Conservation (phyloP, 2,329 filamentous ascomycete species). For the Lachnellula cervina region DNA sequence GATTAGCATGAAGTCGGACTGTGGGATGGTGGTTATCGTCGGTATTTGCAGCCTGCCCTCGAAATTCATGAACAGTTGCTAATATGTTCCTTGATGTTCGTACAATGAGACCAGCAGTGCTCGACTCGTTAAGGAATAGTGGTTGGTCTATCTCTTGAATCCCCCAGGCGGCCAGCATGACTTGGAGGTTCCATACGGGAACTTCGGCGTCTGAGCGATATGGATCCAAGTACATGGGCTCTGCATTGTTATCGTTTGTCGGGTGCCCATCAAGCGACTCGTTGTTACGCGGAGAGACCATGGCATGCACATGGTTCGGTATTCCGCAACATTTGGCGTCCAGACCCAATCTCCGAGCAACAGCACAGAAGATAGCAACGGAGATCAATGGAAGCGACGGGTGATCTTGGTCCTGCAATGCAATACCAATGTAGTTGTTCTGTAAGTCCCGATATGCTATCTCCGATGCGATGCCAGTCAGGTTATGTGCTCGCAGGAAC, state of each 20-base stretch:
- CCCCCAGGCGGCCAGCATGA: conserved; percentile 47
- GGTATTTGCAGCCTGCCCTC: conserved; percentile 25
- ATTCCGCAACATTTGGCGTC: conserved; percentile 75
- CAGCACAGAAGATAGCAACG: conserved; percentile 76
- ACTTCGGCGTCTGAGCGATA: conserved; percentile 69
- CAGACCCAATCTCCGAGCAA: conserved; percentile 71
- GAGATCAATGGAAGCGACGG: conserved; percentile 83
- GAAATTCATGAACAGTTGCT: conserved; percentile 57
- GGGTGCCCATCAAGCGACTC: conserved; percentile 53
- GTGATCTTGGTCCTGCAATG: conserved; percentile 66
- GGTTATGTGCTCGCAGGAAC: conserved; percentile 64
- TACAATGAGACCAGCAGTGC: conserved; percentile 62
- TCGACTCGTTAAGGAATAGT: conserved; percentile 60
- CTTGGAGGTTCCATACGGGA: conserved; percentile 51
- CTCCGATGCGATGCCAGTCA: conserved; percentile 64
- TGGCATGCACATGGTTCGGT: conserved; percentile 78
- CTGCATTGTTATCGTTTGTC: conserved; percentile 36
- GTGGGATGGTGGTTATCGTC: conserved; percentile 33
- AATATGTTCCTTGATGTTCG: conserved; percentile 79
- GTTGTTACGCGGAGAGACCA: conserved; percentile 60
- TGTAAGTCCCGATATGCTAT: conserved; percentile 71
- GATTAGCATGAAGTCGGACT: conserved; percentile 28
- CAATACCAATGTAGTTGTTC: conserved; percentile 84
- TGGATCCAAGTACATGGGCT: conserved; percentile 78
- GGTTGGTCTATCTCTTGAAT: conserved; percentile 40